phyloP scores from a whole-genome alignment of 2,329 filamentous ascomycete species.

The Claviceps purpurea region DNA sequence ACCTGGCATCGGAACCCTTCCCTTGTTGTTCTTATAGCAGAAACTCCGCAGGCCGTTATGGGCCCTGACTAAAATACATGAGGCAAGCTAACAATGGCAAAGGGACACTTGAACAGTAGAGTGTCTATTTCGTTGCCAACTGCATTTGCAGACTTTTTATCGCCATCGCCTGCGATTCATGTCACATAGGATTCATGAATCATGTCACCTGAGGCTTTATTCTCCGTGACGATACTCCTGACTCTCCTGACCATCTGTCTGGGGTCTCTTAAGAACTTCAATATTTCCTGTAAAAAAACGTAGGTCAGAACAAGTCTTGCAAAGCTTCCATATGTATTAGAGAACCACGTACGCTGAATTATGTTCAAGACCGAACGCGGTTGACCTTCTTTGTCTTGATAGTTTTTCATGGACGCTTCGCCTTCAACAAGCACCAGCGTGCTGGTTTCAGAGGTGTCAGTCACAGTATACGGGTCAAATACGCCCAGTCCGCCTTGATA shows the following conservation, averaged over 20 bases:
- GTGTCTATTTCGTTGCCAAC: too few relatives aligned
- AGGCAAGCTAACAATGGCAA: conserved; percentile 11
- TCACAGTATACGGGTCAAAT: conserved; percentile 4
- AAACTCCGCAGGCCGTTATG: not conserved
- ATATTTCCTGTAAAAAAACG: conserved; percentile 23
- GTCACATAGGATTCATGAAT: not conserved
- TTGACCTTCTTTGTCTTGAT: conserved; percentile 59
- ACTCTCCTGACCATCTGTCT: conserved; percentile 10
- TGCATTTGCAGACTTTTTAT: not conserved
- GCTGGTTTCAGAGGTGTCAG: conserved; percentile 30
- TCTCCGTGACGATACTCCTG: too few relatives aligned
- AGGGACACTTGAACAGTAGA: not conserved
- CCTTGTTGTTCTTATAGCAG: conserved; percentile 1
- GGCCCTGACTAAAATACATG: conserved; percentile 8
- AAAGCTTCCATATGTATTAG: not conserved
- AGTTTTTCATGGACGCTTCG: conserved; percentile 56
- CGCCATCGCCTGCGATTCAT: not conserved
- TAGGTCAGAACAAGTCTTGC: not conserved
- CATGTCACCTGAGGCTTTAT: too few relatives aligned
- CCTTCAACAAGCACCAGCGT: conserved; percentile 73
- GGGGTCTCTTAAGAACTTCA: conserved; percentile 32
- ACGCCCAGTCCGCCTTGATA: not conserved
- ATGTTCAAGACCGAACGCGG: conserved; percentile 52
- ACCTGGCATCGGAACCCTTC: not conserved
- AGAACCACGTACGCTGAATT: conserved; percentile 56